phyloP scores from a whole-genome alignment of 2,329 filamentous ascomycete genomes.

The Albophoma yamanashiensis region DNA sequence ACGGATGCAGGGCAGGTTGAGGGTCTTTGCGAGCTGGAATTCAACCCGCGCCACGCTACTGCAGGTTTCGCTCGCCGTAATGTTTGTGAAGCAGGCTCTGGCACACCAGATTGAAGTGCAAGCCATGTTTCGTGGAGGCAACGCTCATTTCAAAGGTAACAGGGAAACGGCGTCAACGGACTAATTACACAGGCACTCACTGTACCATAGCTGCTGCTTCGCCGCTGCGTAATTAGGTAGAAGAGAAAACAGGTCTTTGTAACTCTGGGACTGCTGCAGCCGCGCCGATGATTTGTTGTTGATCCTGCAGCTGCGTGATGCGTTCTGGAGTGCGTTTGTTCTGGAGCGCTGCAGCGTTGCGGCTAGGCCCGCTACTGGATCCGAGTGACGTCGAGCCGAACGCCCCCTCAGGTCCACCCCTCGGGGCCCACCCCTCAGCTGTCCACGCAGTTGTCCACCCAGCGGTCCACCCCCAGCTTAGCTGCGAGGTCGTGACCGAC shows the following conservation, averaged over 20 bases:
- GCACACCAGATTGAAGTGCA: background rate
- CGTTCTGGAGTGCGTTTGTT: background rate
- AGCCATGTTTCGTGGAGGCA: background rate
- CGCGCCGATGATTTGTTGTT: no score
- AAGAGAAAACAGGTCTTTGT: no score
- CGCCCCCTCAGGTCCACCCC: background rate
- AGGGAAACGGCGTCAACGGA: background rate
- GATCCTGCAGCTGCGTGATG: background rate
- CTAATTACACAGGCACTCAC: constrained; percentile 1
- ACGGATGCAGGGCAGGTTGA: background rate
- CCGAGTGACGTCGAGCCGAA: background rate
- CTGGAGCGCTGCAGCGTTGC: background rate
- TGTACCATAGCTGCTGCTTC: background rate
- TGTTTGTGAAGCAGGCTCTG: background rate
- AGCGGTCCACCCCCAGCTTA: background rate
- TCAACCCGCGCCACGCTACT: background rate
- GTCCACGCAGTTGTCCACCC: no score
- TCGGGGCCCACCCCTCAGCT: background rate
- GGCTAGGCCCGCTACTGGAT: background rate
- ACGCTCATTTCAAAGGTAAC: background rate
- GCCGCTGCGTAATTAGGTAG: background rate
- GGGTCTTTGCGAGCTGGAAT: background rate
- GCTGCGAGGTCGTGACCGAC: background rate
- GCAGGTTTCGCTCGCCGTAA: background rate
- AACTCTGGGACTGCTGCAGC: background rate